Evolutionary conservation across 352 stramenopile genomes (phyloP).

Genomic region (Pythium sp.): DNA sequence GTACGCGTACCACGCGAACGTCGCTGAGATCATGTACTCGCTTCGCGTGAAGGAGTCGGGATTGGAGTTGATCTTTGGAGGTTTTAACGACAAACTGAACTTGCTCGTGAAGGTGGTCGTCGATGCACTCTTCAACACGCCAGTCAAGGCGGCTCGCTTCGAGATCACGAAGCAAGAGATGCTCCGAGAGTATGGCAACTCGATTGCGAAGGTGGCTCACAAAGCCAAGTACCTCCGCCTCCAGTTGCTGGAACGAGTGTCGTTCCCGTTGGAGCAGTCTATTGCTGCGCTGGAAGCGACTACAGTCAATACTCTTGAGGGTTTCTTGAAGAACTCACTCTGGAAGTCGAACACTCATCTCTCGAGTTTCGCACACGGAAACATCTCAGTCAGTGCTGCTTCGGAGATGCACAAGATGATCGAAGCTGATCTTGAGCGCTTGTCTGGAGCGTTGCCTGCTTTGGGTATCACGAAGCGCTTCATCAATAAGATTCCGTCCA

Average conservation of each 20-base stretch:
- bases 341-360: constrained; percentile 53
- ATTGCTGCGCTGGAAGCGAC: constrained; percentile 42
- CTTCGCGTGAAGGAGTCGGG: constrained; percentile 60
- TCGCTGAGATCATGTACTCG: constrained; percentile 71
- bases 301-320: constrained; percentile 35
- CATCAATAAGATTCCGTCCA: constrained; percentile 56
- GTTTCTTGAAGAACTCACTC: constrained; percentile 39
- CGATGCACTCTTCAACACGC: constrained; percentile 43
- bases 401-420: constrained; percentile 35
- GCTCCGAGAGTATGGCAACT: constrained; percentile 67
- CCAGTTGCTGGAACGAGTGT: constrained; percentile 50
- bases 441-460: constrained; percentile 28
- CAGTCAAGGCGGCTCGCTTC: constrained; percentile 52
- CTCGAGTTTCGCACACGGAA: constrained; percentile 71
- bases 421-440: constrained; percentile 37
- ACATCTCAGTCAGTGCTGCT: constrained; percentile 40
- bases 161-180: constrained; percentile 67
- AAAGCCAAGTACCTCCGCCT: constrained; percentile 69
- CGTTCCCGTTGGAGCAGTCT: constrained; percentile 45
- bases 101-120: constrained; percentile 66
- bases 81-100: constrained; percentile 74
- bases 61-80: constrained; percentile 66
- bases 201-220: constrained; percentile 45
- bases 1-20: constrained; percentile 72
- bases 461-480: constrained; percentile 39